These are phyloP conservation scores for Pichia insulana DNA, from an alignment of 805 yeast species.

Conservation along the genomic window DNA sequence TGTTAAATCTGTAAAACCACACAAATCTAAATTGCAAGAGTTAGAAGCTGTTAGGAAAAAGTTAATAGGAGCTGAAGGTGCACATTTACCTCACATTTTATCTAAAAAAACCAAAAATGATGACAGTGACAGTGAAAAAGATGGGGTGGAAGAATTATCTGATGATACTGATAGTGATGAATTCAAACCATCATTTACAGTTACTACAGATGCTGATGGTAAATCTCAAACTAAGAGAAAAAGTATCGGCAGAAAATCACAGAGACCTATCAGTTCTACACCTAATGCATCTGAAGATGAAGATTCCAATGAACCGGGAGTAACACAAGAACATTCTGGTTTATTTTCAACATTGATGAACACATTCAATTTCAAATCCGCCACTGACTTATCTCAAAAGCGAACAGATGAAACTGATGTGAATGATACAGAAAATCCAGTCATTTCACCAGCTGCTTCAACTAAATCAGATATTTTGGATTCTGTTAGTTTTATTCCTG, in stretches of 20 bases:
- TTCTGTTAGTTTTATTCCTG: conserved; percentile 38
- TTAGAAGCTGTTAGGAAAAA: conserved; percentile 8
- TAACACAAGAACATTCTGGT: conserved; percentile 12
- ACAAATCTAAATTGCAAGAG: conserved; percentile 4
- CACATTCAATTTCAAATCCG: conserved; percentile 22
- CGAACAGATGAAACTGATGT: not conserved
- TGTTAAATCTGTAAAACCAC: not conserved
- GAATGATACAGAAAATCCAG: conserved; percentile 9
- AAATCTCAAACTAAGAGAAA: too few species aligned
- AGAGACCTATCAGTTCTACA: conserved; percentile 2
- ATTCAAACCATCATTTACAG: too few species aligned
- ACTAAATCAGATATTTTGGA: conserved; percentile 9
- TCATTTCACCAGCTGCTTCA: conserved; percentile 1
- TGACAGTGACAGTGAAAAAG: not conserved
- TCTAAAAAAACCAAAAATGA: not conserved
- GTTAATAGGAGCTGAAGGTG: conserved; percentile 4
- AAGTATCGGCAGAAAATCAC: too few species aligned
- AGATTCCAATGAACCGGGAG: not conserved
- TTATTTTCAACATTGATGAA: conserved; percentile 22
- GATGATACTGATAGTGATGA: not conserved
- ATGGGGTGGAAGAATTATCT: not conserved
- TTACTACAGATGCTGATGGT: not conserved
- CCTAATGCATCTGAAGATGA: conserved; percentile 5
- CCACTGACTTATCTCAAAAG: conserved; percentile 10
- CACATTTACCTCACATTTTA: not conserved